Evolutionary conservation across 345 rosid species (phyloP).

Genomic region (Alliaria petiolata): DNA sequence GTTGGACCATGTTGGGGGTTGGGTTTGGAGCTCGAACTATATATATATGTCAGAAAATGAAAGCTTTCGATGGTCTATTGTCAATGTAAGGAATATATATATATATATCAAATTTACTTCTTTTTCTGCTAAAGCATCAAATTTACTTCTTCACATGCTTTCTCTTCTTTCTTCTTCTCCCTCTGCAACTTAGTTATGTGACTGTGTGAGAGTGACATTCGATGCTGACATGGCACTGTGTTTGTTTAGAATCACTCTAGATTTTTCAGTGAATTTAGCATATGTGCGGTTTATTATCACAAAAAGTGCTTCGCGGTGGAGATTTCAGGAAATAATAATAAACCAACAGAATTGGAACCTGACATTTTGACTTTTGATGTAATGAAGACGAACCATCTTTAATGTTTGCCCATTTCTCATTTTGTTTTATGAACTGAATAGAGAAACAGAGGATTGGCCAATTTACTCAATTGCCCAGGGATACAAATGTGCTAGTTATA

Average conservation of each 20-base stretch:
- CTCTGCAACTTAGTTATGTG: background rate
- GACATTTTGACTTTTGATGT: background rate
- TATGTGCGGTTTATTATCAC: constrained; percentile 23
- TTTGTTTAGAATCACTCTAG: background rate
- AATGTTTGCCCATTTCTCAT: background rate
- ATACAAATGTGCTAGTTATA: too few relatives aligned
- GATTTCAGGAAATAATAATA: background rate
- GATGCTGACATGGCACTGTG: constrained; percentile 23
- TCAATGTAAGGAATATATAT: too few relatives aligned
- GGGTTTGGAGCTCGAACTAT: constrained; percentile 7
- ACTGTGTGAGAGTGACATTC: constrained; percentile 2
- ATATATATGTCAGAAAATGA: constrained; percentile 9
- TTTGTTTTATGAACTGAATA: background rate
- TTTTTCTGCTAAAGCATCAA: background rate
- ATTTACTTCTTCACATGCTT: constrained; percentile 15
- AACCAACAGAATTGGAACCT: background rate
- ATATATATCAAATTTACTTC: too few relatives aligned
- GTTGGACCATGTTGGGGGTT: constrained; percentile 31
- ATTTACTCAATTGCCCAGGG: too few relatives aligned
- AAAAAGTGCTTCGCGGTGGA: background rate
- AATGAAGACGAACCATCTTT: constrained; percentile 9
- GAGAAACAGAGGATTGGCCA: background rate
- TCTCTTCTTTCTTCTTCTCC: background rate
- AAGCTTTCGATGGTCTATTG: too few relatives aligned
- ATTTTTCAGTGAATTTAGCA: constrained; percentile 6